These are phyloP conservation scores for Saccharomycopsis guyanensis DNA, from an alignment of 805 yeast genomes.

Conservation along the genomic window DNA sequence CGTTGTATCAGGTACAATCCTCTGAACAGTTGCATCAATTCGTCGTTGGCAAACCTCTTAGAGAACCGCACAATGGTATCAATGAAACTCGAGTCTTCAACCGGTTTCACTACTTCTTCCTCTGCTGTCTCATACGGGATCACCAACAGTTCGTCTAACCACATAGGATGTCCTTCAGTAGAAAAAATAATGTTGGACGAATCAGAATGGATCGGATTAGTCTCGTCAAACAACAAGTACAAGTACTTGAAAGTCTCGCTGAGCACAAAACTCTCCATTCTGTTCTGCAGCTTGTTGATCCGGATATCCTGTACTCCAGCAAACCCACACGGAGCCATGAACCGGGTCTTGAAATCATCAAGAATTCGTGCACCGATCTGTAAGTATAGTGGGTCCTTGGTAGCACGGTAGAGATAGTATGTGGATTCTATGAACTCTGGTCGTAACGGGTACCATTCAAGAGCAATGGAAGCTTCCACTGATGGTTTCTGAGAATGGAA, in stretches of 20 bases:
- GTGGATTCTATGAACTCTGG: conserved; percentile 92
- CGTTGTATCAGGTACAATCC: not conserved
- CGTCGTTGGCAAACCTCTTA: conserved; percentile 1
- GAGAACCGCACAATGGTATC: not conserved
- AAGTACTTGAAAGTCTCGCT: conserved; percentile 84
- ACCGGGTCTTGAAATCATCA: conserved; percentile 43
- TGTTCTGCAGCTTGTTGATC: conserved; percentile 54
- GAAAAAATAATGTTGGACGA: conserved; percentile 46
- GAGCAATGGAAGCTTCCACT: conserved; percentile 29
- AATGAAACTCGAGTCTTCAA: not conserved
- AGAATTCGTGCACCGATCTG: conserved; percentile 65
- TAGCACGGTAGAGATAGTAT: conserved; percentile 74
- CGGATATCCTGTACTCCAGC: conserved; percentile 66
- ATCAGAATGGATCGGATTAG: conserved; percentile 42
- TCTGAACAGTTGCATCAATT: not conserved
- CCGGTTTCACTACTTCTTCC: conserved; percentile 18
- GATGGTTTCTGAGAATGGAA: conserved; percentile 22
- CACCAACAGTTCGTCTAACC: conserved; percentile 43
- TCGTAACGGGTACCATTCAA: conserved; percentile 89
- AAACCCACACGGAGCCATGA: conserved; percentile 67
- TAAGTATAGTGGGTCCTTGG: conserved; percentile 76
- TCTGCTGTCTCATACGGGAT: conserved; percentile 23
- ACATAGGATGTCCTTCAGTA: conserved; percentile 89
- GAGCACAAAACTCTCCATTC: conserved; percentile 89
- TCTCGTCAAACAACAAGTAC: conserved; percentile 68